Conservation (phyloP, 2,329 filamentous ascomycete species). For the Nectriaceae sp. region DNA sequence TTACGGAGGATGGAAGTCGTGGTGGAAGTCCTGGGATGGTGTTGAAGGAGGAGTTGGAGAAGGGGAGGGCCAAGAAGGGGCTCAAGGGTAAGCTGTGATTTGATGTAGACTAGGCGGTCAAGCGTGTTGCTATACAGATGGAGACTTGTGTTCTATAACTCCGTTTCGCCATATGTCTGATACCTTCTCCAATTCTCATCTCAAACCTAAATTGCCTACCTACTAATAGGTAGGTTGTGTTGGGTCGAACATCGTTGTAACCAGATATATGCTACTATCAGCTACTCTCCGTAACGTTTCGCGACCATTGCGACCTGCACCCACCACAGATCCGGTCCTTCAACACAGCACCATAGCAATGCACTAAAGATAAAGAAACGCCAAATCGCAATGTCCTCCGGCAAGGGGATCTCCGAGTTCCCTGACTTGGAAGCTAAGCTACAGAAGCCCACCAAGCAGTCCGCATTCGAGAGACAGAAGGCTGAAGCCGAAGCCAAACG, state of each 20-base stretch:
- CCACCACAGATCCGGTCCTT: neutral
- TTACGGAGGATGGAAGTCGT: conserved; percentile 56
- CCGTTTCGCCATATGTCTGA: too few relatives aligned
- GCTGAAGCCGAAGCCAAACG: conserved; percentile 89
- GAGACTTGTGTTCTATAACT: too few relatives aligned
- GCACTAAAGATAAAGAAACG: neutral
- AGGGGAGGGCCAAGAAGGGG: conserved; percentile 21
- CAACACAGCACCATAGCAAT: neutral
- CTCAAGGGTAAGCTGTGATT: conserved; percentile 28
- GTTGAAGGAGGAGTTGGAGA: conserved; percentile 45
- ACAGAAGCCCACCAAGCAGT: conserved; percentile 78
- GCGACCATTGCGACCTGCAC: neutral
- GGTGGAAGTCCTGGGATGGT: conserved; percentile 47
- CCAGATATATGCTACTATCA: neutral
- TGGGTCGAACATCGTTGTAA: neutral
- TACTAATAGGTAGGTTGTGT: too few relatives aligned
- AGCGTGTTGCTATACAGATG: too few relatives aligned
- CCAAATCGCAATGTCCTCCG: conserved; percentile 45
- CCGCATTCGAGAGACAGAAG: conserved; percentile 84
- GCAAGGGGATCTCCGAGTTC: conserved; percentile 57
- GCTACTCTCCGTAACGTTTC: neutral
- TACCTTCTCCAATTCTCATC: too few relatives aligned
- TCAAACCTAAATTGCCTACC: too few relatives aligned
- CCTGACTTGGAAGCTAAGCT: conserved; percentile 77
- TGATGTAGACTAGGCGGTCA: too few relatives aligned